Evolutionary conservation across 768 basidiomycete genomes (phyloP).

Genomic region (Macrolepiota albuminosa): DNA sequence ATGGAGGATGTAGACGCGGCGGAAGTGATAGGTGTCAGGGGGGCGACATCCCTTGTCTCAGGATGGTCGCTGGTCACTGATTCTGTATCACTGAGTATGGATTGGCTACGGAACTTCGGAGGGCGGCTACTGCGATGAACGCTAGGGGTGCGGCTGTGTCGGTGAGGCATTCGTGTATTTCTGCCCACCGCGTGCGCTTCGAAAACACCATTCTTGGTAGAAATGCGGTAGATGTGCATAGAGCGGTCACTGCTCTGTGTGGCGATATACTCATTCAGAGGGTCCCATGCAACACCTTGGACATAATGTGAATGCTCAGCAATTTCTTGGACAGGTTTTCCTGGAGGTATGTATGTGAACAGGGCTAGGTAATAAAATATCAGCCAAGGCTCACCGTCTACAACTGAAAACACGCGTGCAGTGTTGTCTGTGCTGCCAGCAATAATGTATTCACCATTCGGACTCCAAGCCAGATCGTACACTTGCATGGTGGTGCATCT

Average conservation of each 20-base stretch:
- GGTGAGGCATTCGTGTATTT: conserved; percentile 71
- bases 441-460: conserved; percentile 88
- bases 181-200: conserved; percentile 90
- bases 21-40: conserved; percentile 63
- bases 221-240: conserved; percentile 90
- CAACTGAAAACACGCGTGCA: conserved; percentile 74
- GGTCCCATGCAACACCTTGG: conserved; percentile 99
- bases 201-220: conserved; percentile 72
- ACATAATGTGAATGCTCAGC: conserved; percentile 96
- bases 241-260: conserved; percentile 96
- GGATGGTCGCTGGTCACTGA: conserved; percentile 45
- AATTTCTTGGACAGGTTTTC: conserved; percentile 84
- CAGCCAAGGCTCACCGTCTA: conserved; percentile 50
- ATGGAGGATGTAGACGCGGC: conserved; percentile 65
- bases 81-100: conserved; percentile 74
- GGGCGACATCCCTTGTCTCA: conserved; percentile 35
- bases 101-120: conserved; percentile 61
- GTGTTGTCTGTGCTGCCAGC: conserved; percentile 98
- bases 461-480: conserved; percentile 97
- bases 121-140: conserved; percentile 48
- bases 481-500: conserved; percentile 95
- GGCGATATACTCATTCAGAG: conserved; percentile 93
- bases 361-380: not conserved
- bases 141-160: conserved; percentile 71
- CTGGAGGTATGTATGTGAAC: conserved; percentile 30